Conservation (phyloP, 2,329 filamentous ascomycete genomes). For the Plenodomus tracheiphilus region DNA sequence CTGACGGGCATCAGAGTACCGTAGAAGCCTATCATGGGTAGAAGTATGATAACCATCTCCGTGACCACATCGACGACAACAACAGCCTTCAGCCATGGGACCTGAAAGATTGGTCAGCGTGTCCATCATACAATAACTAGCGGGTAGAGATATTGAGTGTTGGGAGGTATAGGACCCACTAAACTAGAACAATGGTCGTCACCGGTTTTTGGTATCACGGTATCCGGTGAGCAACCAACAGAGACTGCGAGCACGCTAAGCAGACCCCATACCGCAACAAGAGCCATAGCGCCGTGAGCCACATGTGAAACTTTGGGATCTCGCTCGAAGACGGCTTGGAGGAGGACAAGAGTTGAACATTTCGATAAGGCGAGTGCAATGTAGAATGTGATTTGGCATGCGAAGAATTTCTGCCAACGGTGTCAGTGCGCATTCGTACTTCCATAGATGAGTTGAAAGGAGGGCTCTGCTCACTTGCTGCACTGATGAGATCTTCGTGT, state of each 20-base stretch:
- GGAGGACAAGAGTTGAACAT: slow-evolving; percentile 6
- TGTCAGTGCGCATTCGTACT: not conserved
- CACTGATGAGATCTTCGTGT: not conserved
- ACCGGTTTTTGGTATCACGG: slow-evolving; percentile 1
- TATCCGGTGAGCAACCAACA: slow-evolving; percentile 1
- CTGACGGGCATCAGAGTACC: slow-evolving; percentile 1
- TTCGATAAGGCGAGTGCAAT: slow-evolving; percentile 9
- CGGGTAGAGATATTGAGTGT: too few relatives aligned
- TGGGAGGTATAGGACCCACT: too few relatives aligned
- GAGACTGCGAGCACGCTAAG: slow-evolving; percentile 1
- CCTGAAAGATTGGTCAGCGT: not conserved
- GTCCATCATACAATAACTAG: too few relatives aligned
- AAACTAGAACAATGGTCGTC: slow-evolving; percentile 1
- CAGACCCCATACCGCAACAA: slow-evolving; percentile 5
- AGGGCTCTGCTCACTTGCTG: slow-evolving; percentile 3
- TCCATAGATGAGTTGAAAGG: too few relatives aligned
- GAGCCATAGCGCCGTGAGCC: not conserved
- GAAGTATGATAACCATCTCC: slow-evolving; percentile 1
- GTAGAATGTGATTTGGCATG: slow-evolving; percentile 2
- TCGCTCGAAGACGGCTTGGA: slow-evolving; percentile 1
- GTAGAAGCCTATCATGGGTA: slow-evolving; percentile 6
- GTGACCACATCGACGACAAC: slow-evolving; percentile 1
- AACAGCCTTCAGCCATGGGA: slow-evolving; percentile 6
- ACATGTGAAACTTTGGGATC: slow-evolving; percentile 1
- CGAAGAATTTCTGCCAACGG: slow-evolving; percentile 5